Percentiles rank a stretch among this genome's conserved stretches.
These are phyloP conservation scores for Lachnum nothofagi DNA, from an alignment of 2,329 filamentous ascomycete genomes.

Conservation along the genomic window DNA sequence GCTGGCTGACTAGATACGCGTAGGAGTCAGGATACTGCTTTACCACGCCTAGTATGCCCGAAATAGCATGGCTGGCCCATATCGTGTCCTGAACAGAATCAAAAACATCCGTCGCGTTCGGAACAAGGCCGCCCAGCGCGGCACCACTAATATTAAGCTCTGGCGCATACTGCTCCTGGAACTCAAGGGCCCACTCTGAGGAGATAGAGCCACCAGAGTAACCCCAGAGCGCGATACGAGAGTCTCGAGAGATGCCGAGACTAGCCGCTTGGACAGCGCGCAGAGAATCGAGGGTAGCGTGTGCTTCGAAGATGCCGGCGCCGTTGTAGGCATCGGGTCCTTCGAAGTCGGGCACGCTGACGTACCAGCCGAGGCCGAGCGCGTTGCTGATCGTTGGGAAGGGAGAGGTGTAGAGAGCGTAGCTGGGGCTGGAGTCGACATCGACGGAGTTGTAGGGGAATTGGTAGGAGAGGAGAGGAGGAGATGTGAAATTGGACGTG, in stretches of 20 bases:
- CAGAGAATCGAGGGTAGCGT: slow-evolving; percentile 20
- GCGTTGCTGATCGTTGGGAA: background rate
- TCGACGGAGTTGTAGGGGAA: slow-evolving; percentile 37
- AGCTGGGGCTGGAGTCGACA: slow-evolving; percentile 38
- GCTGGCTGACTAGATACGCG: no score
- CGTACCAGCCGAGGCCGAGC: slow-evolving; percentile 15
- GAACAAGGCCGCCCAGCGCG: no score
- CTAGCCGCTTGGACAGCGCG: slow-evolving; percentile 12
- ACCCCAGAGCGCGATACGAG: slow-evolving; percentile 41
- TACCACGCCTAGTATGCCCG: no score
- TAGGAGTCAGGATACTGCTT: no score
- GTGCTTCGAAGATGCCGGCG: slow-evolving; percentile 14
- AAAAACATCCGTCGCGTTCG: no score
- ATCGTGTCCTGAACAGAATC: no score
- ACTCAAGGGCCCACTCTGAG: no score
- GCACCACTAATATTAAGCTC: no score
- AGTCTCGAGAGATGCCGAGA: background rate
- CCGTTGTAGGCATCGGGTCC: slow-evolving; percentile 13
- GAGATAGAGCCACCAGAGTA: no score
- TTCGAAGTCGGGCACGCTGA: slow-evolving; percentile 24
- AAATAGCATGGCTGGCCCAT: no score
- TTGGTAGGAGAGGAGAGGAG: slow-evolving; percentile 39
- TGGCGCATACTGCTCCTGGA: no score
- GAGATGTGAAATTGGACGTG: background rate
- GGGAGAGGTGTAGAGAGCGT: slow-evolving; percentile 31